Evolutionary conservation across 345 rosid species (phyloP).

Genomic region (Gossypium ekmanianum): DNA sequence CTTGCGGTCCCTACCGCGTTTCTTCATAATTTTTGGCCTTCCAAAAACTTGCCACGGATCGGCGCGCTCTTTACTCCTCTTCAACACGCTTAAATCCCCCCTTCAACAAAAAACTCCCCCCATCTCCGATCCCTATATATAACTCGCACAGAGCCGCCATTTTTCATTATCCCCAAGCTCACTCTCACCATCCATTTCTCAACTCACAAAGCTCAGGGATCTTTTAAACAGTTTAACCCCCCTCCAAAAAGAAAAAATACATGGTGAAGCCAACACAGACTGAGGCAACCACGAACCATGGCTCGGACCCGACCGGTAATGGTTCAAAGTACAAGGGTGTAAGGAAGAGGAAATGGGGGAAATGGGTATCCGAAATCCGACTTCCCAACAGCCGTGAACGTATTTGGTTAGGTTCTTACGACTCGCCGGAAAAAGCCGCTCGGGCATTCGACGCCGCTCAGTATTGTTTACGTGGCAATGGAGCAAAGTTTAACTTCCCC

Average conservation of each 20-base stretch:
- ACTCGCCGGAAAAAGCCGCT: slow-evolving; percentile 76
- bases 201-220: background rate
- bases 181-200: background rate
- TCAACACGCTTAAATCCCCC: slow-evolving; percentile 28
- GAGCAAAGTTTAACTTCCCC: slow-evolving; percentile 66
- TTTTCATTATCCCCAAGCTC: background rate
- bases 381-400: slow-evolving; percentile 87
- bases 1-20: slow-evolving; percentile 27
- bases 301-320: slow-evolving; percentile 12
- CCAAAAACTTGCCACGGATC: slow-evolving; percentile 14
- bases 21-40: too few relatives aligned
- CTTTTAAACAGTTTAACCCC: background rate
- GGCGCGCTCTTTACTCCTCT: background rate
- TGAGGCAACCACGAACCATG: background rate
- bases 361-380: slow-evolving; percentile 90
- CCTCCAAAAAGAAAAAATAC: background rate
- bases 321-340: slow-evolving; percentile 71
- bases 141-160: slow-evolving; percentile 24
- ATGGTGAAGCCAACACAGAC: slow-evolving; percentile 22
- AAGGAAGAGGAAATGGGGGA: slow-evolving; percentile 88
- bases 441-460: slow-evolving; percentile 90
- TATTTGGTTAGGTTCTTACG: slow-evolving; percentile 85
- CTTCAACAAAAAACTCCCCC: background rate
- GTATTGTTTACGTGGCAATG: slow-evolving; percentile 58
- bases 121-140: background rate